Evolutionary conservation across 495 filamentous ascomycete genomes (phyloP).

Genomic region (Daldinia childiae): DNA sequence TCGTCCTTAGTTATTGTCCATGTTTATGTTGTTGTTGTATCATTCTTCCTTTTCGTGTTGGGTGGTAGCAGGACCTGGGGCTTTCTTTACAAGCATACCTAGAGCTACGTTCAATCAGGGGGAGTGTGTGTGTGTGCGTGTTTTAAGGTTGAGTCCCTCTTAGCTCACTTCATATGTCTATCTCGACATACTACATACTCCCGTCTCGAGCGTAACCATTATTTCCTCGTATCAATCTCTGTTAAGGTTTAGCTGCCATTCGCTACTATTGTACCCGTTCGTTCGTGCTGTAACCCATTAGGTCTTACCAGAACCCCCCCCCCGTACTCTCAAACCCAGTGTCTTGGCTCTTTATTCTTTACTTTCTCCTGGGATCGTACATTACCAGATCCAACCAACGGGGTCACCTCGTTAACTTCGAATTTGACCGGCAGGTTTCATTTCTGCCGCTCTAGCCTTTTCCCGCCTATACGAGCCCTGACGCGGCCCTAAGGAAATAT

Average conservation of each 20-base stretch:
- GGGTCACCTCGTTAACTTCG: conserved; percentile 39
- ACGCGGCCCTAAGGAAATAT: conserved; percentile 44
- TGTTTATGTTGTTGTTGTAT: conserved; percentile 27
- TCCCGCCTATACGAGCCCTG: conserved; percentile 46
- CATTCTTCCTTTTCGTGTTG: conserved; percentile 27
- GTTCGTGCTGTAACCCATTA: conserved; percentile 40
- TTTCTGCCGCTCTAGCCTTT: conserved; percentile 48
- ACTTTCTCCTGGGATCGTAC: conserved; percentile 43
- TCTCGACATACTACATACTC: conserved; percentile 44
- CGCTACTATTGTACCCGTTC: conserved; percentile 32
- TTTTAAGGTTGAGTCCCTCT: conserved; percentile 27
- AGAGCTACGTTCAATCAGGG: conserved; percentile 36
- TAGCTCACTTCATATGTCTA: conserved; percentile 33
- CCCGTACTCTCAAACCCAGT: conserved; percentile 27
- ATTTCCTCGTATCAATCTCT: conserved; percentile 31
- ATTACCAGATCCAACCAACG: conserved; percentile 49
- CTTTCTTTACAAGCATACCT: conserved; percentile 27
- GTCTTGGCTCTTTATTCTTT: conserved; percentile 45
- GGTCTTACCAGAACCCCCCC: conserved; percentile 27
- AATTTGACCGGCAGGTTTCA: conserved; percentile 49
- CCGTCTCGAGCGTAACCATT: conserved; percentile 31
- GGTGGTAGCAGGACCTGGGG: conserved; percentile 21
- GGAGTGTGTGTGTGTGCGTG: too few species aligned
- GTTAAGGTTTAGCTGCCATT: conserved; percentile 22
- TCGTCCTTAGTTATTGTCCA: neutral